Evolutionary conservation across 73 alveolate species (phyloP).

Genomic region (Paramecium primaurelia): DNA sequence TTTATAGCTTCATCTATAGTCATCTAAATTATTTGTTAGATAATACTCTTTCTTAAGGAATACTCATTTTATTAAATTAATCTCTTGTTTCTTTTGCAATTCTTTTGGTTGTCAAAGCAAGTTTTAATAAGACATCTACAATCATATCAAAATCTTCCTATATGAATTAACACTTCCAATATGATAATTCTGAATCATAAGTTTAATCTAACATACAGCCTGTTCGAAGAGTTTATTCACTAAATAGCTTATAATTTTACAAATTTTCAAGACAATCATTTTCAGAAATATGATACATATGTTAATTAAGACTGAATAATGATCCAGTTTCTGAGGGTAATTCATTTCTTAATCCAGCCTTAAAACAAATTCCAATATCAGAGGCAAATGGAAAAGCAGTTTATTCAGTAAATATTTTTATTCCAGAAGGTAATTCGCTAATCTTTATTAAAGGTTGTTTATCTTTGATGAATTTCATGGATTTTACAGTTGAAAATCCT

Average conservation of each 20-base stretch:
- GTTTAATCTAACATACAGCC: neutral
- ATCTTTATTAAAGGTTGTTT: neutral
- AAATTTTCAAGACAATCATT: conserved; percentile 14
- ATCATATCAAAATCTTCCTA: conserved; percentile 29
- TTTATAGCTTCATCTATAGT: conserved; percentile 1
- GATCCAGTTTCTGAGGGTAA: neutral
- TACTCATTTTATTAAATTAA: neutral
- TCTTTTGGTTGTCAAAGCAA: neutral
- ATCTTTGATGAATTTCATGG: neutral
- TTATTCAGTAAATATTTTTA: conserved; percentile 18
- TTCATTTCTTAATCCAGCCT: conserved; percentile 51
- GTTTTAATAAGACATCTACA: neutral
- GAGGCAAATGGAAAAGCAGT: conserved; percentile 16
- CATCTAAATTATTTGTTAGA: neutral
- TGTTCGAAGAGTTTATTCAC: neutral
- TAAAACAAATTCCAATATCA: conserved; percentile 43
- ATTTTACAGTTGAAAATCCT: neutral
- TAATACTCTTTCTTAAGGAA: neutral
- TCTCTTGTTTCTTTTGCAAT: conserved; percentile 20
- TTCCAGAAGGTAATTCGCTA: conserved; percentile 28
- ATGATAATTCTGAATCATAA: neutral
- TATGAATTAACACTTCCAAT: conserved; percentile 40
- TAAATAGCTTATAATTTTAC: neutral
- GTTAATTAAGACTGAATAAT: neutral
- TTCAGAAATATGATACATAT: conserved; percentile 40